A percentile compares a stretch with the other conserved stretches of the same genome.
Conservation (phyloP, 805 yeast genomes). For the Priceomyces carsonii region DNA sequence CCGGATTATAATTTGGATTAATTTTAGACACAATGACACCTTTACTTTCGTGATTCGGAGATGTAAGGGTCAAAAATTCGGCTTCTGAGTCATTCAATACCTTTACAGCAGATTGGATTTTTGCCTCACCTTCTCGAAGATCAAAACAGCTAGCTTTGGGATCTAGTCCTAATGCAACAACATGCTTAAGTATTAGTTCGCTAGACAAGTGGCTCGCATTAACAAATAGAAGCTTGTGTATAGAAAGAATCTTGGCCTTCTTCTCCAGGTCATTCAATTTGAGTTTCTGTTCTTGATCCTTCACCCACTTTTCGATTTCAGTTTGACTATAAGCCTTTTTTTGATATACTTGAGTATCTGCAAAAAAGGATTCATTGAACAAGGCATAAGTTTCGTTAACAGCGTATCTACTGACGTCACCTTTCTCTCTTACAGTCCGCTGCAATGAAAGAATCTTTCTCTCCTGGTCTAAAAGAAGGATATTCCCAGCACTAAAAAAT, state of each 20-base stretch:
- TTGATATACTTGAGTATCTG: conserved; percentile 13
- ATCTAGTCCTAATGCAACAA: conserved; percentile 48
- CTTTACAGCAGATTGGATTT: conserved; percentile 31
- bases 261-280: conserved; percentile 20
- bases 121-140: conserved; percentile 23
- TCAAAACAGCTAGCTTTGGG: conserved; percentile 41
- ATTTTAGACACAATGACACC: conserved; percentile 69
- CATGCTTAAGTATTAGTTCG: conserved; percentile 66
- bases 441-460: conserved; percentile 70
- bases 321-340: conserved; percentile 24
- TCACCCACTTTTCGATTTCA: conserved; percentile 41
- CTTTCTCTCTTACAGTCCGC: conserved; percentile 76
- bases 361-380: conserved; percentile 57
- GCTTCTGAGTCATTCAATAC: conserved; percentile 50
- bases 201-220: conserved; percentile 76
- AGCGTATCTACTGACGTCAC: conserved; percentile 61
- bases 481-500: conserved; percentile 94
- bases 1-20: conserved; percentile 51
- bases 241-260: conserved; percentile 51
- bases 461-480: conserved; percentile 71
- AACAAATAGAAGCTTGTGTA: conserved; percentile 69
- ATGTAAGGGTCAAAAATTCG: conserved; percentile 39
- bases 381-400: conserved; percentile 71
- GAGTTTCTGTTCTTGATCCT: conserved; percentile 28
- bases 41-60: conserved; percentile 29